Conservation (phyloP, 495 filamentous ascomycete genomes). For the Penicillium verhagenii region DNA sequence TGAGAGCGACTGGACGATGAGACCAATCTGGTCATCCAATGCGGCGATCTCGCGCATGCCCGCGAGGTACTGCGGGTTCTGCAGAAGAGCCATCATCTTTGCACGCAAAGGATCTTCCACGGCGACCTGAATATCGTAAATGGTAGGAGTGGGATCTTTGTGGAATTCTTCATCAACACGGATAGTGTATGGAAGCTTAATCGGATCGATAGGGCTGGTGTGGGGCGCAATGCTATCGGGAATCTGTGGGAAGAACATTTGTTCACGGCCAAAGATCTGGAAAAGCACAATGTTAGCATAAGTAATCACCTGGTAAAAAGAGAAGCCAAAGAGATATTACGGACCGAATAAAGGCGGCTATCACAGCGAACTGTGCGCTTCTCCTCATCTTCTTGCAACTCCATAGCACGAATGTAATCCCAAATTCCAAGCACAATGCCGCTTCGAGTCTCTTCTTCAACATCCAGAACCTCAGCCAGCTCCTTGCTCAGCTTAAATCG, state of each 20-base stretch:
- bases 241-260: constrained; percentile 85
- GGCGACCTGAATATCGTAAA: constrained; percentile 85
- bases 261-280: constrained; percentile 76
- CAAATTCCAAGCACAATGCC: constrained; percentile 87
- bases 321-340: constrained; percentile 15
- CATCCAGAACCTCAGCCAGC: constrained; percentile 83
- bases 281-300: constrained; percentile 1
- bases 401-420: constrained; percentile 89
- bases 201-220: constrained; percentile 73
- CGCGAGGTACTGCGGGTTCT: constrained; percentile 47
- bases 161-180: constrained; percentile 88
- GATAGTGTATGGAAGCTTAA: constrained; percentile 88
- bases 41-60: constrained; percentile 67
- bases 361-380: constrained; percentile 90
- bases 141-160: constrained; percentile 57
- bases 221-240: constrained; percentile 71
- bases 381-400: constrained; percentile 89
- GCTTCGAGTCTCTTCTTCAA: constrained; percentile 79
- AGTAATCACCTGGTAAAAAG: background rate
- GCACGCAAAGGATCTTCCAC: constrained; percentile 79
- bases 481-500: constrained; percentile 73
- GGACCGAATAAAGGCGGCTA: constrained; percentile 70
- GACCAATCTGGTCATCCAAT: constrained; percentile 81
- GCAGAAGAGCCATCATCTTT: constrained; percentile 60
- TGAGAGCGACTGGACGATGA: constrained; percentile 72